phyloP scores from a whole-genome alignment of 768 basidiomycete species.

The Coprinopsis cinerea region DNA sequence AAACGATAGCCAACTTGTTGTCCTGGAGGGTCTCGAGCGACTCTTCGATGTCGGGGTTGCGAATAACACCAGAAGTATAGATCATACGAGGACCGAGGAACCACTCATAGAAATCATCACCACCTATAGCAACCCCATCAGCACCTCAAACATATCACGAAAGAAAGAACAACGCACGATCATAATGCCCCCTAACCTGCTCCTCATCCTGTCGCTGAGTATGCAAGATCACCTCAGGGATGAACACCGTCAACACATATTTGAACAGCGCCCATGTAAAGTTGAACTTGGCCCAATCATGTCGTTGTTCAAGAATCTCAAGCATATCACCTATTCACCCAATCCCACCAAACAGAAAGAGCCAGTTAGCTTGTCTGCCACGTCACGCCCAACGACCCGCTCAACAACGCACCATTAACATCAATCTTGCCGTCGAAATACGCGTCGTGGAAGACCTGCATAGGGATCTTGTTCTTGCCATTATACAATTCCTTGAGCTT shows the following conservation, averaged over 20 bases:
- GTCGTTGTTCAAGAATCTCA: conserved; percentile 88
- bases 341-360: conserved; percentile 1
- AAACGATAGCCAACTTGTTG: conserved; percentile 94
- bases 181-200: conserved; percentile 94
- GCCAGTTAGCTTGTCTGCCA: conserved; percentile 4
- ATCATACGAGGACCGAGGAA: conserved; percentile 96
- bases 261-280: conserved; percentile 91
- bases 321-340: conserved; percentile 73
- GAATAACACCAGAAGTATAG: conserved; percentile 91
- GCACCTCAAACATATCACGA: background rate
- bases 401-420: conserved; percentile 69
- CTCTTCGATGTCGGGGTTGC: conserved; percentile 63
- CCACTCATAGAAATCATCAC: conserved; percentile 96
- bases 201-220: conserved; percentile 90
- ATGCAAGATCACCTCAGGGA: conserved; percentile 94
- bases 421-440: conserved; percentile 96
- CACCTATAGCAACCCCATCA: conserved; percentile 40
- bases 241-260: conserved; percentile 81
- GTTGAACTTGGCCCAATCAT: conserved; percentile 91
- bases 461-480: conserved; percentile 89
- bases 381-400: conserved; percentile 8
- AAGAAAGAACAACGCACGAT: conserved; percentile 47
- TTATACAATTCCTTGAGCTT: conserved; percentile 76
- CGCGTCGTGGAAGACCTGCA: conserved; percentile 96
- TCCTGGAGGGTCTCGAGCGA: conserved; percentile 94